Percentiles rank a stretch among this genome's conserved stretches.
phyloP scores from a whole-genome alignment of 2,329 filamentous ascomycete species.

The Talaromyces sp. region DNA sequence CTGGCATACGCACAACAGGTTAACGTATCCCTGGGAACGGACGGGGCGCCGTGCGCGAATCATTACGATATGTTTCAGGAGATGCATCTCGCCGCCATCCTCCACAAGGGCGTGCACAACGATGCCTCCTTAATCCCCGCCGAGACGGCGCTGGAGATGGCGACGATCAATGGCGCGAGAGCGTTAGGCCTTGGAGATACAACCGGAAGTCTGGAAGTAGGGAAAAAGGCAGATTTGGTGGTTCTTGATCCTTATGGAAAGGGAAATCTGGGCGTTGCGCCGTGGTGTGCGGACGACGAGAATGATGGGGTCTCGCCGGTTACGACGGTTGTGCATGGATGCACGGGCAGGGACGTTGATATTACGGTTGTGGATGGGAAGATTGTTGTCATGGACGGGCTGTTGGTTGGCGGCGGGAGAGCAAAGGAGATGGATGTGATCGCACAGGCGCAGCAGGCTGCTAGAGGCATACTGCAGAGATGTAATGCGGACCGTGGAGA shows the following conservation, averaged over 20 bases:
- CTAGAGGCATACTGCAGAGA: slow-evolving; percentile 4
- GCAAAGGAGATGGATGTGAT: slow-evolving; percentile 9
- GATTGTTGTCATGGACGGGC: slow-evolving; percentile 32
- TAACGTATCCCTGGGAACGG: slow-evolving; percentile 48
- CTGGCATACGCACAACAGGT: slow-evolving; percentile 28
- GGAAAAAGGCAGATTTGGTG: slow-evolving; percentile 24
- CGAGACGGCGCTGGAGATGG: slow-evolving; percentile 47
- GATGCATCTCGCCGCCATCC: slow-evolving; percentile 47
- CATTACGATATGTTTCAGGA: slow-evolving; percentile 50
- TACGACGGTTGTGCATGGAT: slow-evolving; percentile 39
- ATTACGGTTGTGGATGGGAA: slow-evolving; percentile 43
- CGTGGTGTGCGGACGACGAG: slow-evolving; percentile 29
- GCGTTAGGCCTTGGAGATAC: slow-evolving; percentile 42
- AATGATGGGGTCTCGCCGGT: slow-evolving; percentile 26
- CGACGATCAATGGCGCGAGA: slow-evolving; percentile 47
- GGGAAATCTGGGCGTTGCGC: slow-evolving; percentile 29
- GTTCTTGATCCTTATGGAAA: slow-evolving; percentile 29
- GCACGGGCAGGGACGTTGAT: slow-evolving; percentile 41
- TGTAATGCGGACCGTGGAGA: neutral
- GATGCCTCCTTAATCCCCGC: slow-evolving; percentile 42
- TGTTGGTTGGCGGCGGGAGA: slow-evolving; percentile 24
- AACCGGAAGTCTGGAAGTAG: slow-evolving; percentile 34
- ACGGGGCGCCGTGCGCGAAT: slow-evolving; percentile 50
- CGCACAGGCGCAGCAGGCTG: neutral
- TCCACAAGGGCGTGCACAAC: slow-evolving; percentile 42